Conservation (phyloP, 140 eudicot species). For the Cichorium intybus region DNA sequence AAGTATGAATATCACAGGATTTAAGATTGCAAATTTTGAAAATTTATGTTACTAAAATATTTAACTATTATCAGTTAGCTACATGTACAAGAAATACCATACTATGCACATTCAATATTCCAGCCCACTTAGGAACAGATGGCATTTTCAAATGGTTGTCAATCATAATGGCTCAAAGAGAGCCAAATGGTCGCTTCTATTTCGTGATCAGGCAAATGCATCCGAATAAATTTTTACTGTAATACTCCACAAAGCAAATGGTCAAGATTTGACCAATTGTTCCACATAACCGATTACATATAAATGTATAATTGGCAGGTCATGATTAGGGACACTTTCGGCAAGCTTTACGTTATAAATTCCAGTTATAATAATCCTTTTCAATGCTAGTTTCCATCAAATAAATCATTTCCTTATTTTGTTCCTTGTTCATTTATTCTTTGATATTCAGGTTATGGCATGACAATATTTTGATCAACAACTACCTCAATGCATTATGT, state of each 20-base stretch:
- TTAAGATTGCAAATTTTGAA: constrained; percentile 4
- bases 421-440: neutral
- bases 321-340: neutral
- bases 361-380: neutral
- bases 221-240: neutral
- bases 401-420: neutral
- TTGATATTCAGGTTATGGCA: neutral
- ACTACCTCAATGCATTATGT: neutral
- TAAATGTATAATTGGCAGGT: neutral
- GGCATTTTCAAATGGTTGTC: too few relatives aligned
- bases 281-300: neutral
- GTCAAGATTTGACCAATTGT: neutral
- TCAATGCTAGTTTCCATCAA: neutral
- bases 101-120: too few relatives aligned
- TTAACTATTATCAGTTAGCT: neutral
- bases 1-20: constrained; percentile 3
- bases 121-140: too few relatives aligned
- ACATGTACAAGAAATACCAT: neutral
- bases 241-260: neutral
- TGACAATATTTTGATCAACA: neutral
- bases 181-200: too few relatives aligned
- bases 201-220: too few relatives aligned
- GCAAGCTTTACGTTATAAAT: too few relatives aligned
- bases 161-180: too few relatives aligned
- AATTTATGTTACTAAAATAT: neutral